Conservation (phyloP, 1,139 yeast genomes). For the Entelexis paramagnoliae region DNA sequence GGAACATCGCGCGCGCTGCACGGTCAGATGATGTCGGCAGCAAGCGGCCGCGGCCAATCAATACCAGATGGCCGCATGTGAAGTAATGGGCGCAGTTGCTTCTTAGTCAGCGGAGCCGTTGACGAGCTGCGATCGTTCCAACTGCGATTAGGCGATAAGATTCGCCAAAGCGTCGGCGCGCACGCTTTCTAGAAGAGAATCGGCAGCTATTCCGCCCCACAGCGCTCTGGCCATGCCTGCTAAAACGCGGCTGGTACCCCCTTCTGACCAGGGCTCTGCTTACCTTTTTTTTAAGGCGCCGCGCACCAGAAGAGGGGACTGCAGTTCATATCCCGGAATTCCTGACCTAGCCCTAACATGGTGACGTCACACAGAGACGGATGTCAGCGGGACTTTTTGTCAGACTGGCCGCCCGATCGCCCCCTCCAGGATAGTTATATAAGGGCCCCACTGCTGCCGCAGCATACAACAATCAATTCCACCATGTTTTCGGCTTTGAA, state of each 20-base stretch:
- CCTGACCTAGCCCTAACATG: background rate
- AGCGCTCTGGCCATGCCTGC: too few species aligned
- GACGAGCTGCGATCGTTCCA: background rate
- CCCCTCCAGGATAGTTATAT: constrained; percentile 2
- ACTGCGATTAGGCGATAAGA: constrained; percentile 3
- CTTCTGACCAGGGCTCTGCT: too few species aligned
- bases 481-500: constrained; percentile 5
- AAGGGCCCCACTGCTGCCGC: background rate
- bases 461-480: background rate
- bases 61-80: background rate
- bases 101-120: background rate
- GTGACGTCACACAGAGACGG: background rate
- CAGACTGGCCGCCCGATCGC: constrained; percentile 6
- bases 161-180: constrained; percentile 1
- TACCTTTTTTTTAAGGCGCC: too few species aligned
- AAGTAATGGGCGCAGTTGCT: constrained; percentile 3
- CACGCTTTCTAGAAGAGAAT: too few species aligned
- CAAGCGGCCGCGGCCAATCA: constrained; percentile 2
- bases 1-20: background rate
- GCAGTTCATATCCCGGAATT: constrained; percentile 4
- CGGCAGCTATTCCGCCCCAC: too few species aligned
- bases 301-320: constrained; percentile 2
- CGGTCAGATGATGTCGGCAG: constrained; percentile 5
- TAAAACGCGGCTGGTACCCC: too few species aligned
- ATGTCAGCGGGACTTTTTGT: background rate